phyloP scores from a whole-genome alignment of 495 filamentous ascomycete genomes.

The Friedmanniomyces simplex region DNA sequence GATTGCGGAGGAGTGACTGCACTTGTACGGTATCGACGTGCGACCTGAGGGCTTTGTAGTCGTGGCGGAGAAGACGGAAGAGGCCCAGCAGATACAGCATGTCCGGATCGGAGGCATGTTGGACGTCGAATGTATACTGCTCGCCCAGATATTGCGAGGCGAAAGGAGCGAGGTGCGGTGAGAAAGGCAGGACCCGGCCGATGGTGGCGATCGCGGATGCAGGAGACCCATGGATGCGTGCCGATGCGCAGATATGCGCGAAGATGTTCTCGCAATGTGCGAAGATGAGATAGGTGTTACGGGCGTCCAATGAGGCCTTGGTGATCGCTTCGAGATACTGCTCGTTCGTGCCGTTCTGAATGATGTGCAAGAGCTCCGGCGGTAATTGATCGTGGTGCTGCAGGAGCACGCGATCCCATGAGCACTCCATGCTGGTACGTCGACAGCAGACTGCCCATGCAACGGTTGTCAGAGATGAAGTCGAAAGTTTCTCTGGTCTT shows the following conservation, averaged over 20 bases:
- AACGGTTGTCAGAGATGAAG: neutral
- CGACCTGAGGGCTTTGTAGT: slow-evolving; percentile 52
- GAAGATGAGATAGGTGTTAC: slow-evolving; percentile 58
- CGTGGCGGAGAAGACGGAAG: slow-evolving; percentile 67
- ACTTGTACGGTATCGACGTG: slow-evolving; percentile 55
- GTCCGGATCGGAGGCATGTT: neutral
- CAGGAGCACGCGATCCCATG: slow-evolving; percentile 20
- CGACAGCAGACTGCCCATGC: neutral
- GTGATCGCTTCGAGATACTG: slow-evolving; percentile 63
- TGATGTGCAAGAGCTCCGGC: slow-evolving; percentile 51
- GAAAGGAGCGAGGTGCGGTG: slow-evolving; percentile 53
- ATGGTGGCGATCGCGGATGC: slow-evolving; percentile 58
- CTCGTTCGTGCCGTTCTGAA: slow-evolving; percentile 50
- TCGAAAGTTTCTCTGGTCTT: neutral
- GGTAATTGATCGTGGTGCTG: slow-evolving; percentile 29
- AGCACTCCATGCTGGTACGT: slow-evolving; percentile 24
- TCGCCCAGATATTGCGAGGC: slow-evolving; percentile 31
- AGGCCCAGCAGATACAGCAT: slow-evolving; percentile 49
- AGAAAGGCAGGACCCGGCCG: slow-evolving; percentile 67
- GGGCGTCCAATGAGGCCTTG: slow-evolving; percentile 52
- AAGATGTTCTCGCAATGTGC: slow-evolving; percentile 58
- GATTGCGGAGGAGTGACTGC: slow-evolving; percentile 55
- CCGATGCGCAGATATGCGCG: slow-evolving; percentile 69
- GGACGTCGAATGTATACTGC: neutral
- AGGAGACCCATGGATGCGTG: slow-evolving; percentile 43